Evolutionary conservation across 805 yeast genomes (phyloP).

Genomic region (Candida sphagnicola): DNA sequence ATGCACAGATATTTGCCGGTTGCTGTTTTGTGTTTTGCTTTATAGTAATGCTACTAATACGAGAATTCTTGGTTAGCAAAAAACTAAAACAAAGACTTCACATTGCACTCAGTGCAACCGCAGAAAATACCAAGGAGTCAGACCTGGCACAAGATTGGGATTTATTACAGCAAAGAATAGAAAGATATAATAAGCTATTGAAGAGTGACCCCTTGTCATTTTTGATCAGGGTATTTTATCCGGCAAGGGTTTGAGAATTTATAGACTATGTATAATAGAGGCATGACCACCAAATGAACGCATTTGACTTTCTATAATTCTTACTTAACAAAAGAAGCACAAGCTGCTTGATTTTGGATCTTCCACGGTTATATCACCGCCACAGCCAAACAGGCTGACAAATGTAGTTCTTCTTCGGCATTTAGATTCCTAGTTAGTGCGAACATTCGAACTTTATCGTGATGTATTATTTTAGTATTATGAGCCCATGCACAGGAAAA

Average conservation of each 20-base stretch:
- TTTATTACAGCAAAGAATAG: constrained; percentile 14
- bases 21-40: constrained; percentile 39
- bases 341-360: too few species aligned
- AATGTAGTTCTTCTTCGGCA: too few species aligned
- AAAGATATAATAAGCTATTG: constrained; percentile 15
- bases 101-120: neutral
- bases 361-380: too few species aligned
- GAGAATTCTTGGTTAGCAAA: constrained; percentile 49
- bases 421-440: too few species aligned
- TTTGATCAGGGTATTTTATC: constrained; percentile 18
- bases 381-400: too few species aligned
- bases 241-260: constrained; percentile 15
- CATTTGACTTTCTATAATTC: too few species aligned
- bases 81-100: constrained; percentile 22
- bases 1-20: constrained; percentile 59
- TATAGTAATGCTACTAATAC: constrained; percentile 37
- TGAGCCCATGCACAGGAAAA: too few species aligned
- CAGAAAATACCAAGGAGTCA: constrained; percentile 1
- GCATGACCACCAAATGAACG: too few species aligned
- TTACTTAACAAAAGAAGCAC: neutral
- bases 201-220: constrained; percentile 5
- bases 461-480: too few species aligned
- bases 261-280: too few species aligned
- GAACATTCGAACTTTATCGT: too few species aligned
- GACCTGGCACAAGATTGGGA: constrained; percentile 9